These are phyloP conservation scores for Mycena haematopus DNA, from an alignment of 768 basidiomycete genomes.

Conservation along the genomic window DNA sequence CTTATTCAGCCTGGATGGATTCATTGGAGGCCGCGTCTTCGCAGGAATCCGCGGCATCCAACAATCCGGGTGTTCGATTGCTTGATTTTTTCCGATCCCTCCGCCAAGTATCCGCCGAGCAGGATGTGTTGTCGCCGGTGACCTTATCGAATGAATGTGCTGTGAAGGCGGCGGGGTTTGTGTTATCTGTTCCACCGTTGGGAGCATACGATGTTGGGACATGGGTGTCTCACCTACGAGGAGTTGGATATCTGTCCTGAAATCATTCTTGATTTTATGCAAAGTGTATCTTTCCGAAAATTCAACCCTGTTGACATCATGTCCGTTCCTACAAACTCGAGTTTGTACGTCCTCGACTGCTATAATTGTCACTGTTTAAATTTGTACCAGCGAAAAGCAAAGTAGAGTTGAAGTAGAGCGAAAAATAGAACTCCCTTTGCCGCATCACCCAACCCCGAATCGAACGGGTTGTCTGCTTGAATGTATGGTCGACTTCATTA, in stretches of 20 bases:
- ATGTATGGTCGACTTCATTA: too few relatives aligned
- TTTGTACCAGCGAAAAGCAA: too few relatives aligned
- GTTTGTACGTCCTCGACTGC: too few relatives aligned
- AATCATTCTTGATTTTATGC: too few relatives aligned
- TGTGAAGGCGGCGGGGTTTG: not conserved
- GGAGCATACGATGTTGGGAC: not conserved
- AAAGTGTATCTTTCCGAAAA: too few relatives aligned
- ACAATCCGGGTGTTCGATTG: slow-evolving; percentile 8
- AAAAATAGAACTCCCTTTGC: too few relatives aligned
- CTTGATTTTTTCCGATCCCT: slow-evolving; percentile 13
- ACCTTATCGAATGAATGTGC: not conserved
- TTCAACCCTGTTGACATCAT: too few relatives aligned
- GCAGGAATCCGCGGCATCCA: not conserved
- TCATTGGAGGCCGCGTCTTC: slow-evolving; percentile 1
- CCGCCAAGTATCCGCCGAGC: not conserved
- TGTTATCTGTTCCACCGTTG: not conserved
- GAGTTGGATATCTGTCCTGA: not conserved
- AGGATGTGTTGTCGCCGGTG: slow-evolving; percentile 9
- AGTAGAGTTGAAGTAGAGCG: too few relatives aligned
- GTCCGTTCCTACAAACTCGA: too few relatives aligned
- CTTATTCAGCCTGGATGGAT: slow-evolving; percentile 4
- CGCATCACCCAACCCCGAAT: too few relatives aligned
- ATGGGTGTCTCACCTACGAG: slow-evolving; percentile 2
- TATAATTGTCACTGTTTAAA: too few relatives aligned
- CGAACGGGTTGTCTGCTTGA: too few relatives aligned